Evolutionary conservation across 2,329 filamentous ascomycete genomes (phyloP), one percentile per base, ranked within the genome.

Genomic region (Beauveria sp.): DNA sequence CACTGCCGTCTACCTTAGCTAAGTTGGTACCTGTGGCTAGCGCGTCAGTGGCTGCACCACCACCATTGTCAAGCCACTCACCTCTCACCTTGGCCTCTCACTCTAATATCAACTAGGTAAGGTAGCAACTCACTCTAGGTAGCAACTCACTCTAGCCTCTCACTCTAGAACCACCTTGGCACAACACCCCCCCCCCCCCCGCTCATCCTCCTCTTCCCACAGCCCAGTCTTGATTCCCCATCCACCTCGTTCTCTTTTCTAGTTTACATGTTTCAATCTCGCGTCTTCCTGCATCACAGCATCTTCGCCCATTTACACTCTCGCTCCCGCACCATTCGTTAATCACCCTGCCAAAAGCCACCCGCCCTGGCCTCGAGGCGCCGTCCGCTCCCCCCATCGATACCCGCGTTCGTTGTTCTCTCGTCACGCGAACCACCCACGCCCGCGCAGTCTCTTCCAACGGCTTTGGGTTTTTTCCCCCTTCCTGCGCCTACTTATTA

Each of bases 251-350:
- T 24, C 26, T 20, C 26, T 26, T 44, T 40, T 40, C 44, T 10
- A 22, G 30, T 55, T 55, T 61, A 54, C 58, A 61, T 61, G 51
- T 41, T 61, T 55, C 51, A 54, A 54, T 61, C 51, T 41, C 51
- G 51, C 51, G 51, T 55, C 52, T 34, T 40, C 14, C 20, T 55
- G 34, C 51, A 55, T 46, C 52, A 53, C 43, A 44, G 37, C 43
- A 55, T 40, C 44, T 12, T 61, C n/a, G 22, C 46, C 34, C 58
- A 61, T 22, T 37, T 34, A 20, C 51, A 43, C 47, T 28, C 28
- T 44, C 47, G 37, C 48, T 61, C 58, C 34, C 51, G 20, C 30
- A 22, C 51, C 20, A 53, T 51, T 8, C 28, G 30, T 34, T 59
- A 59, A 51, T 14, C 56, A 28, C 3, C 28, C 28, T 41, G 28